Evolutionary conservation across 176 grass and related monocot species (phyloP).

Genomic region (Ananas comosus): DNA sequence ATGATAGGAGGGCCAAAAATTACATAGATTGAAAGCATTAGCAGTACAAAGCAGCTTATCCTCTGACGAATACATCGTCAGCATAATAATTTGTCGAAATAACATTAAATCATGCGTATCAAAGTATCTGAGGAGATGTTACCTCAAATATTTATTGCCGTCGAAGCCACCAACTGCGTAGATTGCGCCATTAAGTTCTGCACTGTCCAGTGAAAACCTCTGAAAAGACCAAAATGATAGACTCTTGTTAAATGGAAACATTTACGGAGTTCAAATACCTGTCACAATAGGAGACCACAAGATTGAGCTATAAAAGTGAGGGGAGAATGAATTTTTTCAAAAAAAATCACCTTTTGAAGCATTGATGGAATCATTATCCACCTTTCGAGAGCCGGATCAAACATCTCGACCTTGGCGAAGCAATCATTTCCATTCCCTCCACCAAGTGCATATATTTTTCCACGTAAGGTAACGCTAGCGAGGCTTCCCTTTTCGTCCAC

Average conservation of each 20-base stretch:
- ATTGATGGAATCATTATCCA: constrained; percentile 57
- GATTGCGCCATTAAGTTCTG: constrained; percentile 48
- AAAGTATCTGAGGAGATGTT: constrained; percentile 5
- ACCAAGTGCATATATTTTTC: constrained; percentile 56
- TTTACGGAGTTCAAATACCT: background rate
- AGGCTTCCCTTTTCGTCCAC: constrained; percentile 48
- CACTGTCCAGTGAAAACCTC: constrained; percentile 62
- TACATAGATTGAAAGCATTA: too few species aligned
- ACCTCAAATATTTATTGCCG: constrained; percentile 53
- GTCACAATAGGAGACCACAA: background rate
- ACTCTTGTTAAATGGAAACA: background rate
- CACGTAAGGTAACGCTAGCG: constrained; percentile 41
- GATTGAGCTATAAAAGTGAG: background rate
- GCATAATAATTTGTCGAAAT: background rate
- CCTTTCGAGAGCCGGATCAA: constrained; percentile 61
- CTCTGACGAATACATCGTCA: background rate
- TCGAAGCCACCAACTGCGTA: constrained; percentile 83
- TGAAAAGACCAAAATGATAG: constrained; percentile 26
- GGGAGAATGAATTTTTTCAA: too few species aligned
- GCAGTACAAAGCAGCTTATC: too few species aligned
- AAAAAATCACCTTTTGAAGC: constrained; percentile 49
- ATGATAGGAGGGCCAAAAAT: background rate
- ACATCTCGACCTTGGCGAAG: constrained; percentile 58
- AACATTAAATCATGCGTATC: constrained; percentile 13
- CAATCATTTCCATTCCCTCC: constrained; percentile 51